A percentile compares a stretch with the other conserved stretches of the same genome.
phyloP scores from a whole-genome alignment of 2,329 filamentous ascomycete genomes.

The Epicoccum nigrum region DNA sequence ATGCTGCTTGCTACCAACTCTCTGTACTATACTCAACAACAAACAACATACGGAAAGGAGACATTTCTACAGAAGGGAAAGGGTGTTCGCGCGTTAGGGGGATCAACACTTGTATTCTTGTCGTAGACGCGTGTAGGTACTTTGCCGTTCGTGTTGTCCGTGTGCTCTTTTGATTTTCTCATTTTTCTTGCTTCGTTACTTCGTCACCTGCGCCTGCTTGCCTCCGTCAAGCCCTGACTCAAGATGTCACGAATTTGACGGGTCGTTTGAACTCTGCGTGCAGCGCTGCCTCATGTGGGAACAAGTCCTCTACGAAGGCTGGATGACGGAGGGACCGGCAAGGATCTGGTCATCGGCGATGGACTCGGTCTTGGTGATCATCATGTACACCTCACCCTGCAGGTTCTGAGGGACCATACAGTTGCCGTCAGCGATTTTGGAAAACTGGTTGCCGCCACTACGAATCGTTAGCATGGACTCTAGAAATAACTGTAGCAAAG shows the following conservation, averaged over 20 bases:
- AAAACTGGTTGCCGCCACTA: slow-evolving; percentile 56
- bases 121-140: neutral
- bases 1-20: neutral
- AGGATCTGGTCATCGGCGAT: slow-evolving; percentile 59
- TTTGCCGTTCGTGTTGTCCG: neutral
- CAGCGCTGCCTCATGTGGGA: too few relatives aligned
- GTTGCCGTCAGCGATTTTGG: slow-evolving; percentile 59
- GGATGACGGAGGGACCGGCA: slow-evolving; percentile 57
- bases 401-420: slow-evolving; percentile 69
- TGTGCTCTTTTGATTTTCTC: neutral
- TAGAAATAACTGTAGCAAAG: slow-evolving; percentile 32
- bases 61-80: slow-evolving; percentile 23
- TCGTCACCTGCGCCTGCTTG: neutral
- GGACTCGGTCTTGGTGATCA: slow-evolving; percentile 61
- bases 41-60: slow-evolving; percentile 9
- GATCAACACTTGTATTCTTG: neutral
- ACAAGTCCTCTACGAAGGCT: slow-evolving; percentile 40
- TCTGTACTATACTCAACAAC: slow-evolving; percentile 1
- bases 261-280: too few relatives aligned
- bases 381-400: slow-evolving; percentile 70
- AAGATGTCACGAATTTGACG: neutral
- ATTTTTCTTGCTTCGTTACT: too few relatives aligned
- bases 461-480: slow-evolving; percentile 26
- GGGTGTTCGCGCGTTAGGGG: neutral
- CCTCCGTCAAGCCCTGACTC: neutral